A percentile compares a stretch with the other conserved stretches of the same genome.
phyloP scores from a whole-genome alignment of 129 eudicot species.

The Heracleum sosnowskyi region DNA sequence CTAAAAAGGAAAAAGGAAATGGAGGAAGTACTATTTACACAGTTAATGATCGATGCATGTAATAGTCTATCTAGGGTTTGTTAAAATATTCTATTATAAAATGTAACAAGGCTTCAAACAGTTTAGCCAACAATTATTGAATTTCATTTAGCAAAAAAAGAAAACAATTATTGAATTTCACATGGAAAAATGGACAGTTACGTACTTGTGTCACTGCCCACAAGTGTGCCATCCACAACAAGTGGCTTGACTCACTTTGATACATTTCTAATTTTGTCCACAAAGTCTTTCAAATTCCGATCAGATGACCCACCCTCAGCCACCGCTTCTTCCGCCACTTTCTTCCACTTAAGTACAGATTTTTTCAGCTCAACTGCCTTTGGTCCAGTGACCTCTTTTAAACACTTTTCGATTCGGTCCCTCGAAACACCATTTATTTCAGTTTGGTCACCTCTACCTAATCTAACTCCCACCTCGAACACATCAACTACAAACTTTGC shows the following conservation, averaged over 20 bases:
- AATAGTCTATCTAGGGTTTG: too few species aligned
- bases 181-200: neutral
- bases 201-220: neutral
- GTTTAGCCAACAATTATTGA: too few species aligned
- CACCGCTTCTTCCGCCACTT: conserved; percentile 53
- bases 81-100: too few species aligned
- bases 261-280: conserved; percentile 21
- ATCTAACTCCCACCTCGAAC: conserved; percentile 49
- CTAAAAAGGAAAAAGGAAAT: too few species aligned
- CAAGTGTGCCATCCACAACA: neutral
- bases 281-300: conserved; percentile 42
- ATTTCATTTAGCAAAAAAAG: too few species aligned
- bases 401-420: conserved; percentile 47
- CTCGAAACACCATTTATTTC: conserved; percentile 37
- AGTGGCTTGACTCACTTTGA: neutral
- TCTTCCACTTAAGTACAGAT: conserved; percentile 63
- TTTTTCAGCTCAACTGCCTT: conserved; percentile 39
- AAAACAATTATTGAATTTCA: neutral
- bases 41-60: too few species aligned
- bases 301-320: conserved; percentile 70
- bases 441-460: conserved; percentile 60
- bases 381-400: conserved; percentile 47
- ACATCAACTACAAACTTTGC: conserved; percentile 76
- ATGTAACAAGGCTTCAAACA: too few species aligned
- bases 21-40: too few species aligned